phyloP scores from a whole-genome alignment of 345 rosid genomes.

The Syzygium grande region DNA sequence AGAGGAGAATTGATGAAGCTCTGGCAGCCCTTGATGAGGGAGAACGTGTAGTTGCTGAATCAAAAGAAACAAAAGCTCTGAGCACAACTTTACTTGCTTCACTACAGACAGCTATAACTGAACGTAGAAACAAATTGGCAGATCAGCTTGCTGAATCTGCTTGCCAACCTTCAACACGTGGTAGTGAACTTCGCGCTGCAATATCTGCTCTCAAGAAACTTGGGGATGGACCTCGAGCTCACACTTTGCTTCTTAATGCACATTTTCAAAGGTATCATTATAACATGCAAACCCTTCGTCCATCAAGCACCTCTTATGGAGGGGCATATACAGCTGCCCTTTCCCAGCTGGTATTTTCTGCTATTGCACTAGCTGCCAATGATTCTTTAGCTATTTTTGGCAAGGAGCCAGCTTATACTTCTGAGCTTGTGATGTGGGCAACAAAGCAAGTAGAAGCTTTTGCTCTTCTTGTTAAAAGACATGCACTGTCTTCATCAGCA shows the following conservation, averaged over 20 bases:
- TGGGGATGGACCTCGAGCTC: conserved; percentile 98
- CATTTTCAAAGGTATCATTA: conserved; percentile 81
- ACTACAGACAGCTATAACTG: conserved; percentile 49
- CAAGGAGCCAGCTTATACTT: conserved; percentile 76
- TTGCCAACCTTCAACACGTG: conserved; percentile 91
- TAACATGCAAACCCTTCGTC: conserved; percentile 93
- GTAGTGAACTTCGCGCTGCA: conserved; percentile 88
- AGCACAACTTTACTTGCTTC: conserved; percentile 38
- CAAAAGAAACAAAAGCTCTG: conserved; percentile 44
- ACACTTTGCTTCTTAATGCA: conserved; percentile 81
- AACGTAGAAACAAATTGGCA: conserved; percentile 78
- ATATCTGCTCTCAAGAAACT: conserved; percentile 91
- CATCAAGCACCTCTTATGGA: conserved; percentile 94
- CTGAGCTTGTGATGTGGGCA: conserved; percentile 99
- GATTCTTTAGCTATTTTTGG: conserved; percentile 86
- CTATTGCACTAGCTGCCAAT: conserved; percentile 91
- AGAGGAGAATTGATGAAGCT: conserved; percentile 94
- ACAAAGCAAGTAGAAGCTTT: conserved; percentile 86
- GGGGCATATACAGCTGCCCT: conserved; percentile 99
- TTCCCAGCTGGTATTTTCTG: conserved; percentile 93
- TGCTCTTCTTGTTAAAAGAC: conserved; percentile 90
- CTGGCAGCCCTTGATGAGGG: conserved; percentile 87
- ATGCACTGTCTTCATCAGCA: conserved; percentile 94
- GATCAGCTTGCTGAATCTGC: conserved; percentile 98
- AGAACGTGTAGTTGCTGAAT: conserved; percentile 55